Percentiles rank a stretch among this genome's conserved stretches.
phyloP scores from a whole-genome alignment of 2,329 filamentous ascomycete genomes.

The Cladosporium velox region DNA sequence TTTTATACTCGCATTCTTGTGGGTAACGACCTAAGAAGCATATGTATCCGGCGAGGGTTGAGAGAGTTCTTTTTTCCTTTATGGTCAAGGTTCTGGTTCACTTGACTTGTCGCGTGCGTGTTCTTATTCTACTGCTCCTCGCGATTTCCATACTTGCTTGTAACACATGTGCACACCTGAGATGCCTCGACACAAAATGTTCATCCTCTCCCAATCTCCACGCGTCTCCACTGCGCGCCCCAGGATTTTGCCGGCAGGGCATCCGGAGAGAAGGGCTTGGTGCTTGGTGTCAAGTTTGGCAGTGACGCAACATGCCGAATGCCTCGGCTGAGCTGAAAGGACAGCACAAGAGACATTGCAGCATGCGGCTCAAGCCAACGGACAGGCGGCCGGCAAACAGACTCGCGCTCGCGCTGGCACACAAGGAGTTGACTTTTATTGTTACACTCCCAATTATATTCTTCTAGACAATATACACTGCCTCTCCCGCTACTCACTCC shows the following conservation, averaged over 20 bases:
- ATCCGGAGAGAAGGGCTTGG: conserved; percentile 12
- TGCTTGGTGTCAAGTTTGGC: background rate
- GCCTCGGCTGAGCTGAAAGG: conserved; percentile 7
- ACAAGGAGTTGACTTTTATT: background rate
- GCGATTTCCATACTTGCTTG: no score
- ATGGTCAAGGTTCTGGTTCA: no score
- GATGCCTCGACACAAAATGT: no score
- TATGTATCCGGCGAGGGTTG: no score
- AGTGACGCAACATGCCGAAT: background rate
- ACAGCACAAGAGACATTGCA: background rate
- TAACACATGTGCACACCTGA: no score
- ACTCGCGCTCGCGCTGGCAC: background rate
- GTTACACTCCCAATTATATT: background rate
- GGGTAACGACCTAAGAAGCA: no score
- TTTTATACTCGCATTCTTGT: background rate
- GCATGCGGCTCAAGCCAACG: conserved; percentile 12
- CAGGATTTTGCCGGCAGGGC: background rate
- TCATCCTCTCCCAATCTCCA: background rate
- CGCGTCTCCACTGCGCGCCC: conserved; percentile 4
- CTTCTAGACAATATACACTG: background rate
- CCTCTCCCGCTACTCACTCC: background rate
- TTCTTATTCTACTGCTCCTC: no score
- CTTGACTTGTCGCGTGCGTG: no score
- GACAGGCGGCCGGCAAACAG: conserved; percentile 9
- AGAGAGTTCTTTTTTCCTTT: no score